These are phyloP conservation scores for Sphaerostilbella broomeana DNA, from an alignment of 2,329 filamentous ascomycete genomes.

Conservation along the genomic window DNA sequence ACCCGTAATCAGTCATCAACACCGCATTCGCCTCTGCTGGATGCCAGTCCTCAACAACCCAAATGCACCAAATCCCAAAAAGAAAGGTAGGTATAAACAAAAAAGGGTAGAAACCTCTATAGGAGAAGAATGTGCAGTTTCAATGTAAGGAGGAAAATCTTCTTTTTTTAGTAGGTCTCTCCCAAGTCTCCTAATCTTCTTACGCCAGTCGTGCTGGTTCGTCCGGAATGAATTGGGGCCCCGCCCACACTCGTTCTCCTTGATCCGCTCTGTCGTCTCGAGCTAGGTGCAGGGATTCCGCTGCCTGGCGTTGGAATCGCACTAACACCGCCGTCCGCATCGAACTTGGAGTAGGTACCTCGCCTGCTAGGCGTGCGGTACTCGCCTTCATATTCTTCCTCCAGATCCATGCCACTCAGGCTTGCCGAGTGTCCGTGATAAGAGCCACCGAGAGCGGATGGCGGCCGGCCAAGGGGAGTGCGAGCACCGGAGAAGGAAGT, in stretches of 20 bases:
- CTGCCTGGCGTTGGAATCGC: constrained; percentile 37
- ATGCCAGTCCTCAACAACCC: constrained; percentile 13
- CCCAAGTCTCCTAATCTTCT: constrained; percentile 44
- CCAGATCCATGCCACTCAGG: constrained; percentile 48
- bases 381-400: constrained; percentile 36
- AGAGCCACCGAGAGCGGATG: constrained; percentile 64
- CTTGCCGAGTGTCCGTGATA: constrained; percentile 52
- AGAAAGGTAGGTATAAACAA: too few relatives aligned
- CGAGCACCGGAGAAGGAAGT: constrained; percentile 54
- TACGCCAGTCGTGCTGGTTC: constrained; percentile 28
- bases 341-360: constrained; percentile 46
- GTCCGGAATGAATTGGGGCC: constrained; percentile 20
- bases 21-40: constrained; percentile 24
- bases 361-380: constrained; percentile 49
- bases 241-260: constrained; percentile 37
- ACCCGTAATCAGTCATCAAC: constrained; percentile 27
- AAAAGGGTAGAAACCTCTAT: not conserved
- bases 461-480: constrained; percentile 62
- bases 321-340: constrained; percentile 33
- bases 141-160: too few relatives aligned
- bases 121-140: too few relatives aligned
- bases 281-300: constrained; percentile 40
- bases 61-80: constrained; percentile 14
- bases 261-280: constrained; percentile 38
- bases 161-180: constrained; percentile 51